Evolutionary conservation across 176 grass and related monocot species (phyloP), one percentile per base, ranked within the genome.

Genomic region (Secale cereale): DNA sequence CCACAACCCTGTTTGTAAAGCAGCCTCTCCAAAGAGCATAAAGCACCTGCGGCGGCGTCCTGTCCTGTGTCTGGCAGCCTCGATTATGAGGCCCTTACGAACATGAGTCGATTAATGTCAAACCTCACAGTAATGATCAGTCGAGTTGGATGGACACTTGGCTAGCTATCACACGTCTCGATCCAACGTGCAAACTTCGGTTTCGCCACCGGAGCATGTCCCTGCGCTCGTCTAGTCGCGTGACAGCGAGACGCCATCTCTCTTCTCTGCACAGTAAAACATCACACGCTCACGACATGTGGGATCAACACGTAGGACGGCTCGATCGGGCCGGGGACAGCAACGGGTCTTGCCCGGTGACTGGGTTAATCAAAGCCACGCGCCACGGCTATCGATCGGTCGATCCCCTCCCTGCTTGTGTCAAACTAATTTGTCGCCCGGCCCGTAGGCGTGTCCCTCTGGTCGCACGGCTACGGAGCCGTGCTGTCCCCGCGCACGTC

Each of bases 401-500:
- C 43, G 13, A 52, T 52, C 43, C 43, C 43, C 43, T 14, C 43
- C 7, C 48, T 19, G 48, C 48, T 52, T 52, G 3, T 14, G 20
- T 37, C 10, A 0, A 31, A 33, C 50, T 79, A 7, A 28, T 54
- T 75, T 39, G 87, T 59, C 70, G 43, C 29, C 82, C 39, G 67
- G 77, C 5, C 16, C 30, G 19, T 69, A 70, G 67, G 67, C 11
- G 63, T 89, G 87, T 68, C 78, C 48, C 78, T 76, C n/a, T 16
- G 70, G 87, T 62, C 82, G 60, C 29, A 9, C 4, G 82, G 50
- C 70, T 78, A 39, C 9, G n/a, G 78, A 89, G 88, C 78, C 88
- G 88, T 89, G 88, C 71, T 85, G 88, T 82, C 83, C 78, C 83
- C 40, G 40, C 15, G 0, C 88, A 85, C 82, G n/a, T 28, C 69